Base-by-base conservation (phyloP, 345 rosid genomes). In the Eucalyptus pauciflora region DNA sequence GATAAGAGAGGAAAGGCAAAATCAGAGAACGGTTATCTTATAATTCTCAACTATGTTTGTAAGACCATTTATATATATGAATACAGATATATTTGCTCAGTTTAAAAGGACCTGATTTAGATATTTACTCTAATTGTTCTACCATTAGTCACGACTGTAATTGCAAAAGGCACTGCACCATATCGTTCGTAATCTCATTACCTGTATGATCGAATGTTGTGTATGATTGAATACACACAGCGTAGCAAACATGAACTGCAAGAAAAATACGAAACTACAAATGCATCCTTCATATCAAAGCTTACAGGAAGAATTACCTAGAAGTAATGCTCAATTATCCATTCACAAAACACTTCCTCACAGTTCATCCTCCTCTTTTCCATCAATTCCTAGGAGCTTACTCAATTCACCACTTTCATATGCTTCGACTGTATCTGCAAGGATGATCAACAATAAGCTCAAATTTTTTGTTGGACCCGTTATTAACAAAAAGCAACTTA, bases 351-450 rank as follows among this genome's bases (percentile, higher is more conserved):
- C 83, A 71, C 83, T 71, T 71, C 27, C 83, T 71, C 27, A 37
- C 46, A 37, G 83, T 37, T 71, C 83, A 0, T 71, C 45, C 43
- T 69, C 83, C 83, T 71, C 69, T 62, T 62, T 86, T 45, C 4
- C 92, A 49, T 90, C 88, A 90, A 95, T 90, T 86, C 95, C 98
- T 33, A 97, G 91, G 91, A 96, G 96, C 93, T 93, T 91, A 88
- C 94, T 93, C 88, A 97, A 91, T 89, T 95, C 94, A 46, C 98
- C 99, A 88, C 88, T 96, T 91, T 94, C 93, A 86, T 94, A 92
- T 0, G 99, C 99, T 71, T 95, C 98, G 17, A 93, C 91, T 2
- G 99, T 97, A 93, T 97, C 99, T 97, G 93, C 46, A 86, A 91
- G 46, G 69, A 54, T 91, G 33, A 89, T 56, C 92, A 33, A 87